Percentiles rank a stretch among this genome's conserved stretches.
Evolutionary conservation across 139 green algal genomes (phyloP).

Genomic region (Picochlorum costavermella): DNA sequence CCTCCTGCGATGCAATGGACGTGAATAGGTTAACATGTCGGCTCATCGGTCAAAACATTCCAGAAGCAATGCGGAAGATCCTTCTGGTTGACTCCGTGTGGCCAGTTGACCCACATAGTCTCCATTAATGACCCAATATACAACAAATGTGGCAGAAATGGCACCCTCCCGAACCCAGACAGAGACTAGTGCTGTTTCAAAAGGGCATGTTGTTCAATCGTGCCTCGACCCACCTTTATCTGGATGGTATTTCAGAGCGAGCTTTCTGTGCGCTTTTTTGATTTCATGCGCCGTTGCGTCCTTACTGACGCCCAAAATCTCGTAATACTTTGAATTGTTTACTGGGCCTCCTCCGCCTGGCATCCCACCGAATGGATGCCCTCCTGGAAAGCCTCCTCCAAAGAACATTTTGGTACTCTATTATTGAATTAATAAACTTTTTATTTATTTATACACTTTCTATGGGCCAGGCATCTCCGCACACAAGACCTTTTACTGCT

Average conservation of each 20-base stretch:
- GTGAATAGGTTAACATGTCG: too few relatives aligned
- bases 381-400: constrained; percentile 26
- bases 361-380: constrained; percentile 25
- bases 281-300: constrained; percentile 65
- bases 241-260: constrained; percentile 77
- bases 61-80: not conserved
- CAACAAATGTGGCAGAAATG: too few relatives aligned
- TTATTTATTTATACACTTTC: constrained; percentile 1
- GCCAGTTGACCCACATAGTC: too few relatives aligned
- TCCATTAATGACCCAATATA: too few relatives aligned
- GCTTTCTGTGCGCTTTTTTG: constrained; percentile 81
- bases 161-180: too few relatives aligned
- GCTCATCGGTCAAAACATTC: not conserved
- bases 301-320: constrained; percentile 79
- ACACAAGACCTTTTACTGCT: constrained; percentile 48
- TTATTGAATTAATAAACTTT: constrained; percentile 1
- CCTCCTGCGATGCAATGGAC: constrained; percentile 46
- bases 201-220: not conserved
- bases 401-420: constrained; percentile 30
- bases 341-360: constrained; percentile 16
- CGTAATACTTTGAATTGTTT: constrained; percentile 74
- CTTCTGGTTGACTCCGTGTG: not conserved
- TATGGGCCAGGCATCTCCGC: constrained; percentile 4
- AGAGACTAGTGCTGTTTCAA: not conserved
- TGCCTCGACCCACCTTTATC: constrained; percentile 54